Evolutionary conservation across 106 monocot genomes (phyloP).

Genomic region (Alisma plantagoaquatica): DNA sequence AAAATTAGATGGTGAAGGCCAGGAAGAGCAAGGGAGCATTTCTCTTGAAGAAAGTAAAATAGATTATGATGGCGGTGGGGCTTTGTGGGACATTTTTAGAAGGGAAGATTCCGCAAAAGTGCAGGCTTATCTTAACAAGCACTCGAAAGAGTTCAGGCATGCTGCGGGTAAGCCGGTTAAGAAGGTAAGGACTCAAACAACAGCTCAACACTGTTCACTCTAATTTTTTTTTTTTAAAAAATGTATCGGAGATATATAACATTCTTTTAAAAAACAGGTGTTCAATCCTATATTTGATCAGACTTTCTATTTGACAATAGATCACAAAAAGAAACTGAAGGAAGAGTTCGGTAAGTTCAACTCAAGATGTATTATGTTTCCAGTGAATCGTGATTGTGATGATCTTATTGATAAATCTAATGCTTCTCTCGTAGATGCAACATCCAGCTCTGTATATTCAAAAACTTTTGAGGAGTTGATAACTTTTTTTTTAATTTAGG

Average conservation of each 20-base stretch:
- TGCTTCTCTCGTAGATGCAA: neutral
- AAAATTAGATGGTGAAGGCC: neutral
- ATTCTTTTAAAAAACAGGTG: neutral
- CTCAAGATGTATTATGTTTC: too few relatives aligned
- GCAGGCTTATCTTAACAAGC: constrained; percentile 12
- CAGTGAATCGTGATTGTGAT: too few relatives aligned
- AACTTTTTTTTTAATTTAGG: neutral
- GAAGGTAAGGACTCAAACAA: neutral
- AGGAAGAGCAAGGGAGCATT: neutral
- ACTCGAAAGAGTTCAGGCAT: constrained; percentile 12
- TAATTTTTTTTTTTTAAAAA: neutral
- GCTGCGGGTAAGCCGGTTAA: neutral
- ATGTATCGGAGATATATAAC: neutral
- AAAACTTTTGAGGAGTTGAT: neutral
- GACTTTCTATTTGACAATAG: constrained; percentile 10
- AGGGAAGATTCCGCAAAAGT: constrained; percentile 9
- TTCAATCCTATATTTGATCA: constrained; percentile 14
- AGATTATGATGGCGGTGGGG: constrained; percentile 4
- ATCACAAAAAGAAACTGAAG: constrained; percentile 17
- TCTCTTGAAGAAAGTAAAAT: neutral
- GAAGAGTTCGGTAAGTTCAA: constrained; percentile 13
- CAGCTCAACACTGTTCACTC: neutral
- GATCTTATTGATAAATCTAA: neutral
- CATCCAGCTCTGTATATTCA: neutral
- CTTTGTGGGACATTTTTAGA: constrained; percentile 19